Base-by-base conservation (phyloP, 2,329 filamentous ascomycete species). In the Ceratocystis papillata region DNA sequence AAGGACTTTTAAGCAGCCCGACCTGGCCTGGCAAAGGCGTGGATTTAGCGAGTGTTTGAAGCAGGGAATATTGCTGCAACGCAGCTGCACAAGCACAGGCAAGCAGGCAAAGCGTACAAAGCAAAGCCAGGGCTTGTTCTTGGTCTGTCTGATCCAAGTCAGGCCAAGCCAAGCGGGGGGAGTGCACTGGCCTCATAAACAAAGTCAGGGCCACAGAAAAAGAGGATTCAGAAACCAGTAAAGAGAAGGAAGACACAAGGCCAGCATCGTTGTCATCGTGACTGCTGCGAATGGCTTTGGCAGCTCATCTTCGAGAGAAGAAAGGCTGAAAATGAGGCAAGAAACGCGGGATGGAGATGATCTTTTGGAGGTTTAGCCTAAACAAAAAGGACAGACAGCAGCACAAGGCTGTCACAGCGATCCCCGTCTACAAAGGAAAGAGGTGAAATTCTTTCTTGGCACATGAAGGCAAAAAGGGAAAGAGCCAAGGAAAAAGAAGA, bases 1-100 rank as follows among this genome's bases (percentile, higher is more conserved):
- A 37, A 37, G 33, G 33, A 37, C 33, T 37, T 37, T 37, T 12
- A 37, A 37, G 33, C 33, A 37, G 33, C 33, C 33, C 33, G 33
- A 37, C 33, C 8, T 37, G 10, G 33, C 33, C 33, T 37, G 33
- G 59, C 41, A 62, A 44, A 62, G 60, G 60, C 33, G 60, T 62
- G 60, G 41, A 30, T 48, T 28, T 62, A 62, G 60, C 60, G 60
- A 46, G 45, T 62, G 60, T 62, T 62, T 62, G 41, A 62, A 48
- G 60, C 45, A 30, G 60, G 53, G 53, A 57, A 57, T 57, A 28
- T 28, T 57, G 53, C 53, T 57, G 53, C 53, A 57, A 57, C 30
- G 53, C 53, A 28, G 53, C 53, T 57, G 53, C 53, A 57, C 53
- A 50, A 37, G 46, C 46, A 50, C 46, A 57, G 33, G 33, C 33